Conservation (phyloP, 148 eudicot species). For the Talinum fruticosum region DNA sequence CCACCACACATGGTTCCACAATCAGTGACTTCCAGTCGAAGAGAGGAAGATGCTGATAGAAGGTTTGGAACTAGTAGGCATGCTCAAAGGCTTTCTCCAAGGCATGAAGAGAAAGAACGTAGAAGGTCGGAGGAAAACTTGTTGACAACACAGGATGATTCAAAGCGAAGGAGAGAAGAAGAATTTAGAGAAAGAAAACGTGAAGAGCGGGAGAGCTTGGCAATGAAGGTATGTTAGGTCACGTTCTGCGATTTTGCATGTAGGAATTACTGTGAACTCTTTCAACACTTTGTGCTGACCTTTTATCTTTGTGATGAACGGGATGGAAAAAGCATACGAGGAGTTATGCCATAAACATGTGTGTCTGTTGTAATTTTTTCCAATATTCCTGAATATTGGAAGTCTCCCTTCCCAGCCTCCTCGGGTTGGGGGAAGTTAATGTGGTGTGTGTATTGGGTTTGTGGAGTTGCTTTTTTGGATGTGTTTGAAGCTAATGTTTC, state of each 20-base stretch:
- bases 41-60: constrained; percentile 90
- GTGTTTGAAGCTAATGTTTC: no score
- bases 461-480: no score
- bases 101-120: constrained; percentile 92
- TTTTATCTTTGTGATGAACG: not conserved
- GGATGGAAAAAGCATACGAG: not conserved
- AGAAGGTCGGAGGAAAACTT: constrained; percentile 85
- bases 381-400: no score
- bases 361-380: not conserved
- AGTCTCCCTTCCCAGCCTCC: not conserved
- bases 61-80: constrained; percentile 72
- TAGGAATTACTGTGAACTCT: no score
- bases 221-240: constrained; percentile 48
- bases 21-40: constrained; percentile 61
- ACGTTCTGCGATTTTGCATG: no score
- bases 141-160: constrained; percentile 54
- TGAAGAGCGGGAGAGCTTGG: constrained; percentile 69
- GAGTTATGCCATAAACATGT: not conserved
- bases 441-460: not conserved
- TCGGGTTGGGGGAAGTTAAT: not conserved
- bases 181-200: constrained; percentile 89
- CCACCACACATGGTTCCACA: constrained; percentile 91
- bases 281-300: not conserved
- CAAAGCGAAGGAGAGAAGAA: constrained; percentile 93
- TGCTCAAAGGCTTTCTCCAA: constrained; percentile 85